A percentile compares a stretch with the other conserved stretches of the same genome.
These are phyloP conservation scores for Yamadazyma dendronema DNA, from an alignment of 1,139 yeast genomes.

Conservation along the genomic window DNA sequence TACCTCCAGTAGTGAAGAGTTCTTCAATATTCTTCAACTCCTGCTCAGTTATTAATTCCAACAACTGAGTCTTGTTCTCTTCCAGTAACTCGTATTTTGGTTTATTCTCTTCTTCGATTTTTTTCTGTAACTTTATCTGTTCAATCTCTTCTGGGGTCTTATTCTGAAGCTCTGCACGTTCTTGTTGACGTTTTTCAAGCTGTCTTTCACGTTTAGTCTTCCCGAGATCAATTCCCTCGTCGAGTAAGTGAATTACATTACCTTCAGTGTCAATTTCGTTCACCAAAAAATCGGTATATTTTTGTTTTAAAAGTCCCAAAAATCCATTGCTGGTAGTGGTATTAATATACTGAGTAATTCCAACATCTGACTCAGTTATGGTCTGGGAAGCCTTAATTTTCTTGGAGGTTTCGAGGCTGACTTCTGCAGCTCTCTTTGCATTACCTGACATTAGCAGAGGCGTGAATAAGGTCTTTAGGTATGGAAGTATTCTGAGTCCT, in stretches of 20 bases:
- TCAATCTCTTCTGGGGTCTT: slow-evolving; percentile 37
- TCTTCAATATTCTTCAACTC: slow-evolving; percentile 55
- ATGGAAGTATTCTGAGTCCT: slow-evolving; percentile 5
- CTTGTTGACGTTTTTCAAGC: slow-evolving; percentile 44
- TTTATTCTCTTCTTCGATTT: slow-evolving; percentile 19
- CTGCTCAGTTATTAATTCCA: slow-evolving; percentile 55
- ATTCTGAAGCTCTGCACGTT: slow-evolving; percentile 32
- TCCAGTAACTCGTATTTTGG: slow-evolving; percentile 47
- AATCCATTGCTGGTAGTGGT: slow-evolving; percentile 55
- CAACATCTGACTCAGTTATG: slow-evolving; percentile 71
- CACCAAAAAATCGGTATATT: slow-evolving; percentile 93
- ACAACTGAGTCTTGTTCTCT: slow-evolving; percentile 46
- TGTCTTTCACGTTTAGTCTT: slow-evolving; percentile 52
- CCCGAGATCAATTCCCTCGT: slow-evolving; percentile 63
- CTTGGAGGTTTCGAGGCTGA: slow-evolving; percentile 5
- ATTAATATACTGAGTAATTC: slow-evolving; percentile 71
- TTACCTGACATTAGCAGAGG: slow-evolving; percentile 1
- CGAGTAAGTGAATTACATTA: slow-evolving; percentile 69
- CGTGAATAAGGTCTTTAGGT: background rate
- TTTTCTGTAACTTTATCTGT: slow-evolving; percentile 28
- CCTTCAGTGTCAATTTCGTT: slow-evolving; percentile 76
- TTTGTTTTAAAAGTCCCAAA: slow-evolving; percentile 74
- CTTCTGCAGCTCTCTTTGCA: slow-evolving; percentile 8
- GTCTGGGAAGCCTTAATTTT: slow-evolving; percentile 10
- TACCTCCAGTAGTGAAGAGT: slow-evolving; percentile 56